phyloP scores from a whole-genome alignment of 129 eudicot genomes.

The Saussurea involucrata region DNA sequence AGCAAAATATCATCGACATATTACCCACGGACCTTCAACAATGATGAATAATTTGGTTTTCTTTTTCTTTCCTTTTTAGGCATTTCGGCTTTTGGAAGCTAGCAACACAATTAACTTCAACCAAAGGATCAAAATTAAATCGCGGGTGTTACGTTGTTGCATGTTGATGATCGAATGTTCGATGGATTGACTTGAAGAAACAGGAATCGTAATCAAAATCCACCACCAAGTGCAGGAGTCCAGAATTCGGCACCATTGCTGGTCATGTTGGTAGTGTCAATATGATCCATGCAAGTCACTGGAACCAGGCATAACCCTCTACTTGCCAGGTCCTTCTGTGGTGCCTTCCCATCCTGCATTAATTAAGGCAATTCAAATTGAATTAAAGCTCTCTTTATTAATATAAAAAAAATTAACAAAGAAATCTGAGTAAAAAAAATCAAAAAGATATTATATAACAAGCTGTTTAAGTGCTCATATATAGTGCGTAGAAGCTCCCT shows the following conservation, averaged over 20 bases:
- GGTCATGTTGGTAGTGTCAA: conserved; percentile 40
- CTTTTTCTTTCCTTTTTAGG: not conserved
- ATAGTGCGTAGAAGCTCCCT: conserved; percentile 25
- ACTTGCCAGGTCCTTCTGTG: conserved; percentile 49
- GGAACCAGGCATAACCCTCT: conserved; percentile 93
- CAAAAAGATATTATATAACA: not conserved
- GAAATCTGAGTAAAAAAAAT: not conserved
- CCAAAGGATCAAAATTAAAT: not conserved
- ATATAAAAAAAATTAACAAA: not conserved
- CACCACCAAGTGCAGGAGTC: conserved; percentile 78
- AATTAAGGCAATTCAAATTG: not conserved
- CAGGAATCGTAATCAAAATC: conserved; percentile 19
- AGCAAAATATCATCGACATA: not conserved
- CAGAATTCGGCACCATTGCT: conserved; percentile 76
- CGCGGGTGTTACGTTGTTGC: not conserved
- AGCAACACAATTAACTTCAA: not conserved
- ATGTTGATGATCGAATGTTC: not conserved
- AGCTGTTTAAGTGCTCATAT: not conserved
- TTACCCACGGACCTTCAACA: not conserved
- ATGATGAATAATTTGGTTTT: not conserved
- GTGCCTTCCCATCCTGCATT: conserved; percentile 15
- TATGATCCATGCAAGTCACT: conserved; percentile 50
- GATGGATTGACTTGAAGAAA: not conserved
- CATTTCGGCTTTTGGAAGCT: not conserved
- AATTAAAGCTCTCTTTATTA: not conserved